These are phyloP conservation scores for Yamadazyma ubonensis DNA, from an alignment of 805 yeast genomes.

Conservation along the genomic window DNA sequence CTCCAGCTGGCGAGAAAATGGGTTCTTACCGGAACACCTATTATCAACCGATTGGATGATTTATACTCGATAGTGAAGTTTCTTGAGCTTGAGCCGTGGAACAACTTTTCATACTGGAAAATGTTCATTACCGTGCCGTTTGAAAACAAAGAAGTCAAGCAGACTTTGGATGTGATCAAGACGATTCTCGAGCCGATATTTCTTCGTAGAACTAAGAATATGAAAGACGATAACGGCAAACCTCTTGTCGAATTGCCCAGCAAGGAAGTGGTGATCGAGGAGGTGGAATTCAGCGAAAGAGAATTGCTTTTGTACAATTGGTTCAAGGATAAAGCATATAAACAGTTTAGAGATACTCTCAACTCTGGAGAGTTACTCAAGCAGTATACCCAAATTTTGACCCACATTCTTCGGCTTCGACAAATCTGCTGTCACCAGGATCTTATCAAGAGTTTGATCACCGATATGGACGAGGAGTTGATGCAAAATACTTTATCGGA, in stretches of 20 bases:
- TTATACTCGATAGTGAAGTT: conserved; percentile 74
- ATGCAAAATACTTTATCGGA: conserved; percentile 10
- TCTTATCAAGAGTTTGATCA: conserved; percentile 52
- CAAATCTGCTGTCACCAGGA: conserved; percentile 87
- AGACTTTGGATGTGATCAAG: conserved; percentile 81
- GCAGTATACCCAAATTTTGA: conserved; percentile 73
- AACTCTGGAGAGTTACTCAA: conserved; percentile 66
- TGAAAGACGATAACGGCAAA: conserved; percentile 71
- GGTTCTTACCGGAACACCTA: conserved; percentile 93
- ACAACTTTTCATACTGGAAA: conserved; percentile 81
- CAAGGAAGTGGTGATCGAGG: conserved; percentile 69
- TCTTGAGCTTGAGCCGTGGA: conserved; percentile 85
- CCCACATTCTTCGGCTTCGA: conserved; percentile 78
- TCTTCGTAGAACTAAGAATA: conserved; percentile 80
- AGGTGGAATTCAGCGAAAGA: conserved; percentile 59
- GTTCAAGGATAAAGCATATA: conserved; percentile 65
- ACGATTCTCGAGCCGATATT: conserved; percentile 81
- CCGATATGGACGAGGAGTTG: conserved; percentile 47
- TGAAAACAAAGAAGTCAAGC: conserved; percentile 65
- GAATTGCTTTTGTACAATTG: conserved; percentile 68
- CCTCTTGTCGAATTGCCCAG: conserved; percentile 75
- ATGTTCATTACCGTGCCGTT: conserved; percentile 82
- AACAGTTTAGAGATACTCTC: conserved; percentile 57
- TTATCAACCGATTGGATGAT: conserved; percentile 85
- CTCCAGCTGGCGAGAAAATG: conserved; percentile 68